These are phyloP conservation scores for Stipa capillata DNA, from an alignment of 176 grass and related monocot genomes.

Conservation along the genomic window DNA sequence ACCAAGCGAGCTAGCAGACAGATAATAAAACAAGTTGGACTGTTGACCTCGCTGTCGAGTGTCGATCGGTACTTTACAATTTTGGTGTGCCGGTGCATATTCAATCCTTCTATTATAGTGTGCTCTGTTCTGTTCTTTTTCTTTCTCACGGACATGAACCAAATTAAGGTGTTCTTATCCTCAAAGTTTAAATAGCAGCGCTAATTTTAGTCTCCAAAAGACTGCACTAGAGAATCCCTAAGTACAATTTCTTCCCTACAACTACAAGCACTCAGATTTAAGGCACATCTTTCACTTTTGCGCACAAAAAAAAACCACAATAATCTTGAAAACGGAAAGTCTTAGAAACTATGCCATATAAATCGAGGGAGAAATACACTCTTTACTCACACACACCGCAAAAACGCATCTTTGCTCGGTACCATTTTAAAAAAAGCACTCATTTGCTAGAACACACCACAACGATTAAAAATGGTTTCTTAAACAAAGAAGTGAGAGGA, in stretches of 20 bases:
- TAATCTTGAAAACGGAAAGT: no score
- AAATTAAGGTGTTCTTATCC: not conserved
- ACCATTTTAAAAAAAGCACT: no score
- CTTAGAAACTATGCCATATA: no score
- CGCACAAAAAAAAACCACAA: no score
- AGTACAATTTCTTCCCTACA: not conserved
- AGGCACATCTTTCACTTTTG: no score
- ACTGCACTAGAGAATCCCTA: not conserved
- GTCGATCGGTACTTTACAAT: not conserved
- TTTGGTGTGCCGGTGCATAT: constrained; percentile 27
- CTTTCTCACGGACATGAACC: not conserved
- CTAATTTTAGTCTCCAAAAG: not conserved
- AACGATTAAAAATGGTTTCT: no score
- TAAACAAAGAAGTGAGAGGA: no score
- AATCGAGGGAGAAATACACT: no score
- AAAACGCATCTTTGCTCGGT: no score
- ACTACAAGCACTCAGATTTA: not conserved
- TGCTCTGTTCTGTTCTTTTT: not conserved
- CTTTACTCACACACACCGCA: no score
- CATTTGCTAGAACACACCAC: no score
- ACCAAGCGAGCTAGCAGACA: not conserved
- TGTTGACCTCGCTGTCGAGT: not conserved
- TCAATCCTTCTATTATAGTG: not conserved
- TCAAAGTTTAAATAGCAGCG: not conserved
- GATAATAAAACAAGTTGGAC: not conserved